Evolutionary conservation across 345 rosid genomes (phyloP).

Genomic region (Moricandia arvensis): DNA sequence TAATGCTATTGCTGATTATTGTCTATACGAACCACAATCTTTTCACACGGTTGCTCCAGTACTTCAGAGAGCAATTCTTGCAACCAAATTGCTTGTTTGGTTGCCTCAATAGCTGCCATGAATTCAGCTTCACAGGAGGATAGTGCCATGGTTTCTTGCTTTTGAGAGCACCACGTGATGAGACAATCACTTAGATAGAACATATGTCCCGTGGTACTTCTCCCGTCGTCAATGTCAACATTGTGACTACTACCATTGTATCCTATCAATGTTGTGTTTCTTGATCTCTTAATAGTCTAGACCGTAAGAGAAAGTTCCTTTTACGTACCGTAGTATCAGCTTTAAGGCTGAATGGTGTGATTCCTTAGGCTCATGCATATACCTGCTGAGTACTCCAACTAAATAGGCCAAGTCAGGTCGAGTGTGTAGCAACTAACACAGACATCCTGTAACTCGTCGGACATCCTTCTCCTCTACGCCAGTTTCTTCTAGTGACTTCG

Average conservation of each 20-base stretch:
- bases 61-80: not conserved
- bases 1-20: too few relatives aligned
- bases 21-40: not conserved
- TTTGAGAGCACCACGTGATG: not conserved
- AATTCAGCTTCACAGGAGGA: not conserved
- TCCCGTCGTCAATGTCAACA: not conserved
- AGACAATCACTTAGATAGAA: not conserved
- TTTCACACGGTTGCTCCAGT: not conserved
- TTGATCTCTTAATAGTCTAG: not conserved
- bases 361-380: too few relatives aligned
- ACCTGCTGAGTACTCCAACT: too few relatives aligned
- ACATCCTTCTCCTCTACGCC: too few relatives aligned
- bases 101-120: not conserved
- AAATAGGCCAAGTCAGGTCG: too few relatives aligned
- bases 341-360: too few relatives aligned
- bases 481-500: too few relatives aligned
- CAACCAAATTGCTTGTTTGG: not conserved
- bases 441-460: too few relatives aligned
- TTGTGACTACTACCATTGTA: not conserved
- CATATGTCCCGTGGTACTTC: not conserved
- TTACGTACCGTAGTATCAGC: not conserved
- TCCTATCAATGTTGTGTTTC: not conserved
- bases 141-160: not conserved
- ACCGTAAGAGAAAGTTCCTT: not conserved
- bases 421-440: too few relatives aligned